These are phyloP conservation scores for Petunia secreta DNA, from an alignment of 257 asterid genomes.

Conservation along the genomic window DNA sequence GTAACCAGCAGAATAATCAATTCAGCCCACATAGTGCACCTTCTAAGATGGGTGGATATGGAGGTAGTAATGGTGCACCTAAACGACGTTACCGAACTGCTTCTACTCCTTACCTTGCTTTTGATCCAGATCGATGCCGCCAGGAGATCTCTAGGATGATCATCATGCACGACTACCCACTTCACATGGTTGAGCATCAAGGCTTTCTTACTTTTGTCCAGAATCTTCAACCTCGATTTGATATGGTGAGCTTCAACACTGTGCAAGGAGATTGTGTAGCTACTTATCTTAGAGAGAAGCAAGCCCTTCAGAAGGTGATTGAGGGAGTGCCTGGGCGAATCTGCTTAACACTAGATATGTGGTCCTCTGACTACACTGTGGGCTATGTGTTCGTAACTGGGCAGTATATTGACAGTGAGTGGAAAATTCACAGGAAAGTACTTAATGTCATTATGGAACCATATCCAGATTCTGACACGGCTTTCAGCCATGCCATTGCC, in stretches of 20 bases:
- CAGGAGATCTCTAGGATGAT: conserved; percentile 90
- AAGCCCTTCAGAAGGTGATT: conserved; percentile 68
- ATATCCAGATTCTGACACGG: conserved; percentile 78
- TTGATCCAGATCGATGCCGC: conserved; percentile 85
- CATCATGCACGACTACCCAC: conserved; percentile 94
- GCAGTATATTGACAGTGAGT: conserved; percentile 79
- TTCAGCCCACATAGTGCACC: conserved; percentile 68
- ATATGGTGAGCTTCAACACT: conserved; percentile 90
- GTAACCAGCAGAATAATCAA: conserved; percentile 36
- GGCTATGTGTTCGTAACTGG: conserved; percentile 86
- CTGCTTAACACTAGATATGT: conserved; percentile 79
- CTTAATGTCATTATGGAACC: conserved; percentile 91
- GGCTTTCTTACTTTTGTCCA: conserved; percentile 88
- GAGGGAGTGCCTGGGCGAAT: conserved; percentile 84
- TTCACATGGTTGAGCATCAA: conserved; percentile 95
- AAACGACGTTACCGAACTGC: conserved; percentile 74
- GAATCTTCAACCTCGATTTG: conserved; percentile 89
- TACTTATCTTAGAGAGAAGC: conserved; percentile 79
- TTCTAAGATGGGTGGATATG: conserved; percentile 54
- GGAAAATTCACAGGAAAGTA: conserved; percentile 89
- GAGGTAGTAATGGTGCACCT: conserved; percentile 54
- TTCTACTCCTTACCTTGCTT: conserved; percentile 54
- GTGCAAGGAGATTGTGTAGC: conserved; percentile 96
- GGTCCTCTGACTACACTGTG: conserved; percentile 67
- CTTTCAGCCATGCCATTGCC: conserved; percentile 88